These are phyloP conservation scores for Kazachstania bromeliacearum DNA, from an alignment of 805 yeast species.

Conservation along the genomic window DNA sequence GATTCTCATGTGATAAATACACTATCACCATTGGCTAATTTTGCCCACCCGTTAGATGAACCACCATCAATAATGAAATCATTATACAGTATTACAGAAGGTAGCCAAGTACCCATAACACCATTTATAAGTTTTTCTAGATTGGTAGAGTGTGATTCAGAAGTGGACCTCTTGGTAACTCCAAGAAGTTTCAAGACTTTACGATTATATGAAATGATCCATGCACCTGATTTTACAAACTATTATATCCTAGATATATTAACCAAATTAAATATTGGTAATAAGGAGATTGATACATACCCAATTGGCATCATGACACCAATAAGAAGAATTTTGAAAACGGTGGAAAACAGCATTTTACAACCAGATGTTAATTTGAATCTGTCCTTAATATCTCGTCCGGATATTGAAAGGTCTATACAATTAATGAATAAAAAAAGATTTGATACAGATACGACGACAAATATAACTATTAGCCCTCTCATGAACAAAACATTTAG, in stretches of 20 bases:
- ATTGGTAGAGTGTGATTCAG: slow-evolving; percentile 46
- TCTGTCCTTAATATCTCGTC: slow-evolving; percentile 55
- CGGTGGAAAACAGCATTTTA: slow-evolving; percentile 44
- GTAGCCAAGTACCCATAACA: slow-evolving; percentile 21
- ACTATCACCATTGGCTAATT: slow-evolving; percentile 1
- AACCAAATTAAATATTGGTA: slow-evolving; percentile 45
- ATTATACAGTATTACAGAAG: slow-evolving; percentile 30
- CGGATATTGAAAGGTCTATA: slow-evolving; percentile 39
- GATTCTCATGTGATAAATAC: neutral
- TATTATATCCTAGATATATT: slow-evolving; percentile 52
- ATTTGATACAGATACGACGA: neutral
- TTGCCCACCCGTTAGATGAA: slow-evolving; percentile 27
- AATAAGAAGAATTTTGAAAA: slow-evolving; percentile 48
- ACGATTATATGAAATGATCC: slow-evolving; percentile 52
- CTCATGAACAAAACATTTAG: neutral
- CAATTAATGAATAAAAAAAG: slow-evolving; percentile 1
- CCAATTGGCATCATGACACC: slow-evolving; percentile 69
- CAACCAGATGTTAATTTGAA: slow-evolving; percentile 39
- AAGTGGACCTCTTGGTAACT: slow-evolving; percentile 49
- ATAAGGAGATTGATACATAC: slow-evolving; percentile 49
- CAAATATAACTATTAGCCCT: neutral
- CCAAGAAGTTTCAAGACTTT: slow-evolving; percentile 57
- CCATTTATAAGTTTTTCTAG: slow-evolving; percentile 61
- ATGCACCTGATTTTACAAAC: slow-evolving; percentile 43
- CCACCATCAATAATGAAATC: slow-evolving; percentile 35